phyloP scores from a whole-genome alignment of 768 basidiomycete species.

The Pleurotus eryngii region DNA sequence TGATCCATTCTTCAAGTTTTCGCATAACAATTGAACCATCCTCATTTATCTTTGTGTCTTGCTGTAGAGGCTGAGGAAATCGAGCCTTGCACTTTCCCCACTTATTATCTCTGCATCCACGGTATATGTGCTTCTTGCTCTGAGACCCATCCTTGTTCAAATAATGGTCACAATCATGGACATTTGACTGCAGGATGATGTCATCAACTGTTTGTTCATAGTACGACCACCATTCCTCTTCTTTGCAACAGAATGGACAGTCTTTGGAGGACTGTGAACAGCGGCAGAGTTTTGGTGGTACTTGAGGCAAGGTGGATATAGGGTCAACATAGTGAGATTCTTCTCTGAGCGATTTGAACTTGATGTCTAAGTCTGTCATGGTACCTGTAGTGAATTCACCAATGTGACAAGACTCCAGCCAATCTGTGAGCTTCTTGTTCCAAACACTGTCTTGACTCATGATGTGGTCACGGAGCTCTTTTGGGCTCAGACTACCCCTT shows the following conservation, averaged over 20 bases:
- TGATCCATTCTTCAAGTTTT: constrained; percentile 27
- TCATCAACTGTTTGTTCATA: constrained; percentile 23
- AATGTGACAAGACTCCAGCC: constrained; percentile 26
- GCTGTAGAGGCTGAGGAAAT: constrained; percentile 20
- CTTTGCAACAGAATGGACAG: constrained; percentile 18
- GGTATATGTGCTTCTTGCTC: constrained; percentile 4
- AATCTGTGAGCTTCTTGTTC: constrained; percentile 22
- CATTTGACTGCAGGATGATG: constrained; percentile 24
- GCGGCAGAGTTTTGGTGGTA: constrained; percentile 14
- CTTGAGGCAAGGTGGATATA: constrained; percentile 17
- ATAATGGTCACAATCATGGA: constrained; percentile 22
- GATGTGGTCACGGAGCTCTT: not conserved
- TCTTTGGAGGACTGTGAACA: constrained; percentile 6
- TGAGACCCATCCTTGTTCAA: constrained; percentile 14
- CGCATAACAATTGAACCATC: constrained; percentile 22
- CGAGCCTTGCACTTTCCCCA: constrained; percentile 19
- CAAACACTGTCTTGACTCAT: not conserved
- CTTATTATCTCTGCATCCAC: not conserved
- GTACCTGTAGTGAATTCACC: constrained; percentile 28
- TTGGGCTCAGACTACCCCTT: not conserved
- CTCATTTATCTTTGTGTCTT: constrained; percentile 16
- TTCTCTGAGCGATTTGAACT: not conserved
- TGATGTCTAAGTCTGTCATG: constrained; percentile 11
- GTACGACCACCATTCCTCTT: constrained; percentile 11
- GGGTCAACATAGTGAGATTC: constrained; percentile 19